Evolutionary conservation across 2,329 filamentous ascomycete genomes (phyloP), one percentile per base, ranked within the genome.

Genomic region (Hawksworthiomyces lignivorus): DNA sequence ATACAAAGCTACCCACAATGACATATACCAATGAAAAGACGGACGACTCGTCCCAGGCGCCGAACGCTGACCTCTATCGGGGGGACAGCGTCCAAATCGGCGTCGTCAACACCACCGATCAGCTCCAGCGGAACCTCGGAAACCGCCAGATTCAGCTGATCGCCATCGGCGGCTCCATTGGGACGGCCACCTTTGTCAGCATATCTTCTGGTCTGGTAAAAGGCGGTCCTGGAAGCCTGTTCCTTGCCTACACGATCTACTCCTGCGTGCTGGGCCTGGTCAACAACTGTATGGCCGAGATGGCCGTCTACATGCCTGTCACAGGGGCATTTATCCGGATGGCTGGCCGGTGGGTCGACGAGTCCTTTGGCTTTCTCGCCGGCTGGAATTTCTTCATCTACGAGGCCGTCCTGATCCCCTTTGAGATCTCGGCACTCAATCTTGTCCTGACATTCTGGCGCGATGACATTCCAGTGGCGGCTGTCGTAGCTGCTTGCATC

Each of bases 341-440:
- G 53, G 76, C 76, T 7, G 77, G 77, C 18, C 67, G 75, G 51
- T 82, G 75, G 73, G 74, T 76, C 11, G 78, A 82, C 55, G 76
- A 81, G 15, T 68, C 78, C 10, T 63, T 77, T 19, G 76, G 77
- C 28, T 80, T 82, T 52, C 68, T 67, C 54, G 63, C 58, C 14
- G 62, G 60, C 18, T 64, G 60, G 60, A 64, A 63, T 44, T 64
- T 64, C 50, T 64, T 64, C 46, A 50, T 64, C 29, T 64, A 63
- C 49, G 59, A 64, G 43, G 61, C 61, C 4, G 53, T 56, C 36
- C 52, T 63, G 2, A 26, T 26, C 36, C 62, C 62, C 9, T 64
- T 60, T 43, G 62, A 64, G 50, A 63, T 64, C 36, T 56, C 57
- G 4, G 62, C 62, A 15, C 51, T 63, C 36, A 54, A 63, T 57